Conservation (phyloP, 2,329 filamentous ascomycete genomes). For the Drechslerella dactyloides region DNA sequence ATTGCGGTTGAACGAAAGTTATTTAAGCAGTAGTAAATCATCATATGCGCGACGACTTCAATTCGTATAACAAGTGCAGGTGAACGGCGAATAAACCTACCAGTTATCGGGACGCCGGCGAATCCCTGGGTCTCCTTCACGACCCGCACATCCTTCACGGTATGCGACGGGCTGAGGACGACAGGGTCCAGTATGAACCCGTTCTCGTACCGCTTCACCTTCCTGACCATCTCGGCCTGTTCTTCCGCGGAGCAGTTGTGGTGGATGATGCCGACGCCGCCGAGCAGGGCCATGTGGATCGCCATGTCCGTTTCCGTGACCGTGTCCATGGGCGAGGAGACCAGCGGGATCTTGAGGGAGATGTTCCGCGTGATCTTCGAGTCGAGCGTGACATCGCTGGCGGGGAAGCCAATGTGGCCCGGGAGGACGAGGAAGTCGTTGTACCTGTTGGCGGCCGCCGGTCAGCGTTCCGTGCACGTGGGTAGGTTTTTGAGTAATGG, state of each 20-base stretch:
- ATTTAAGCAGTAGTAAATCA: conserved; percentile 79
- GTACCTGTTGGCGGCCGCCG: conserved; percentile 49
- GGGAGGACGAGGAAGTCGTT: conserved; percentile 98
- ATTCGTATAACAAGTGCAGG: no score
- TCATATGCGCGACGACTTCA: conserved; percentile 66
- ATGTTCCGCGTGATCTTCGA: conserved; percentile 95
- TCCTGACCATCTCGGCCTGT: conserved; percentile 98
- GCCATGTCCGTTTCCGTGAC: conserved; percentile 99
- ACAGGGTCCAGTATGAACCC: conserved; percentile 97
- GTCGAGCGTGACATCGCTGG: conserved; percentile 84
- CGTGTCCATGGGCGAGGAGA: conserved; percentile 99
- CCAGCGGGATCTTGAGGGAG: conserved; percentile 91
- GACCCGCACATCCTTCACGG: conserved; percentile 86
- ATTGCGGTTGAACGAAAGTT: conserved; percentile 99
- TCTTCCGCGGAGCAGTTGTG: conserved; percentile 99
- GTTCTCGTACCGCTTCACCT: conserved; percentile 99
- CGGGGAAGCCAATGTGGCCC: conserved; percentile 97
- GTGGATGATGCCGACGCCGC: conserved; percentile 92
- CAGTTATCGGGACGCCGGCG: conserved; percentile 96
- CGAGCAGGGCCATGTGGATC: conserved; percentile 91
- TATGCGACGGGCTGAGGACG: conserved; percentile 84
- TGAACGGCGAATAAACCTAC: no score
- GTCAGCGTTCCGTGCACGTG: background rate
- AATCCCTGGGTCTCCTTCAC: conserved; percentile 99
- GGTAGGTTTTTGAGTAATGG: background rate